A percentile compares a stretch with the other conserved stretches of the same genome.
Evolutionary conservation across 371 early-diverging fungal genomes (phyloP).

Genomic region (Actinomortierella wolfii): DNA sequence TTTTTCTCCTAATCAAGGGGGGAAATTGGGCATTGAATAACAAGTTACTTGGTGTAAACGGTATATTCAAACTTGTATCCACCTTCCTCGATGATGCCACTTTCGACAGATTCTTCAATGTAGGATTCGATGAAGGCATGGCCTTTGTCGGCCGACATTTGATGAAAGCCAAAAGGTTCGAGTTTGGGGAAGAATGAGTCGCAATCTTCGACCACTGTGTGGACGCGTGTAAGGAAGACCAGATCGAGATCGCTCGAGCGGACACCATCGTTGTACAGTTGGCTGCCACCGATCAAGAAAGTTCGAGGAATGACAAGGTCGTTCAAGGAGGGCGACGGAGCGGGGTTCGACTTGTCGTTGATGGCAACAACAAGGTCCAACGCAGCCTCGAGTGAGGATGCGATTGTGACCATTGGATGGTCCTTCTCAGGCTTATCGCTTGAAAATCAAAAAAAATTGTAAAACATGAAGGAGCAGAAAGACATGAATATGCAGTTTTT

Average conservation of each 20-base stretch:
- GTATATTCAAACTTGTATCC: conserved; percentile 54
- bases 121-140: conserved; percentile 44
- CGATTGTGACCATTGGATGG: conserved; percentile 42
- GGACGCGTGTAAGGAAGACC: conserved; percentile 68
- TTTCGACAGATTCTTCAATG: conserved; percentile 50
- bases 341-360: conserved; percentile 5
- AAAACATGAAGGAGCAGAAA: neutral
- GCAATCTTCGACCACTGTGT: conserved; percentile 52
- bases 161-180: conserved; percentile 15
- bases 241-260: conserved; percentile 54
- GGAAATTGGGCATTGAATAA: too few relatives aligned
- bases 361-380: conserved; percentile 41
- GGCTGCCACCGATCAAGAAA: conserved; percentile 72
- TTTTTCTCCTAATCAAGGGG: too few relatives aligned
- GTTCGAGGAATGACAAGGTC: conserved; percentile 24
- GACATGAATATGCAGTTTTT: too few relatives aligned
- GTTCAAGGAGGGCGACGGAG: neutral
- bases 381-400: conserved; percentile 57
- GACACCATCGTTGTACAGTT: conserved; percentile 63
- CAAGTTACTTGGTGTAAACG: too few relatives aligned
- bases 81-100: conserved; percentile 51
- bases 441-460: conserved; percentile 8
- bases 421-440: conserved; percentile 32
- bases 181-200: conserved; percentile 70
- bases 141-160: conserved; percentile 43